phyloP scores from a whole-genome alignment of 352 stramenopile genomes.

The Globisporangium middletonii region DNA sequence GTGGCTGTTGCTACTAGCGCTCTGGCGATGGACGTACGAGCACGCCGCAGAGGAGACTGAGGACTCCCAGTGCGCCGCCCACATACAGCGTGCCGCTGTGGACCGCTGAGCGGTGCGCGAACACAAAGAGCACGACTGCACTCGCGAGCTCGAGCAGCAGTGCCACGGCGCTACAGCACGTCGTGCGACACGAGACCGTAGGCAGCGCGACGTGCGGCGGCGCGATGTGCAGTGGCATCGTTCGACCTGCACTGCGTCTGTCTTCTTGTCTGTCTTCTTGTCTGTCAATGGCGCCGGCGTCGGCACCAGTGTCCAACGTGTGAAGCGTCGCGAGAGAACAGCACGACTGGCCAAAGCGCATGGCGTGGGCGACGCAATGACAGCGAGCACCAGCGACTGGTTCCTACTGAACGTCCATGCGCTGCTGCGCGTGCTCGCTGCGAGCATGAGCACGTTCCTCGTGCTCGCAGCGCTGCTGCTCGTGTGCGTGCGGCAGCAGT shows the following conservation, averaged over 20 bases:
- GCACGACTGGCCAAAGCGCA: too few relatives aligned
- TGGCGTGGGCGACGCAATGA: too few relatives aligned
- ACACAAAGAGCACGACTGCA: conserved; percentile 27
- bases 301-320: background rate
- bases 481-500: conserved; percentile 24
- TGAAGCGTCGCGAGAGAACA: too few relatives aligned
- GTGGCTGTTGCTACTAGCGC: background rate
- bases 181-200: conserved; percentile 39
- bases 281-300: background rate
- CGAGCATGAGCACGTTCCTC: conserved; percentile 33
- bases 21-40: conserved; percentile 24
- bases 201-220: conserved; percentile 23
- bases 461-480: conserved; percentile 24
- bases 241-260: background rate
- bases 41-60: conserved; percentile 35
- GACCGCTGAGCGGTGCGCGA: conserved; percentile 36
- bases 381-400: conserved; percentile 27
- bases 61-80: conserved; percentile 27
- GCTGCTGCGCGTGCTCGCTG: conserved; percentile 30
- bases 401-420: conserved; percentile 29
- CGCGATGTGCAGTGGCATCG: background rate
- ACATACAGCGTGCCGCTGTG: conserved; percentile 26
- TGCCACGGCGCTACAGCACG: conserved; percentile 28
- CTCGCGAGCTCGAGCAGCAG: conserved; percentile 35
- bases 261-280: background rate